Evolutionary conservation across 2,329 filamentous ascomycete species (phyloP).

Genomic region (Aspergillus fischeri): DNA sequence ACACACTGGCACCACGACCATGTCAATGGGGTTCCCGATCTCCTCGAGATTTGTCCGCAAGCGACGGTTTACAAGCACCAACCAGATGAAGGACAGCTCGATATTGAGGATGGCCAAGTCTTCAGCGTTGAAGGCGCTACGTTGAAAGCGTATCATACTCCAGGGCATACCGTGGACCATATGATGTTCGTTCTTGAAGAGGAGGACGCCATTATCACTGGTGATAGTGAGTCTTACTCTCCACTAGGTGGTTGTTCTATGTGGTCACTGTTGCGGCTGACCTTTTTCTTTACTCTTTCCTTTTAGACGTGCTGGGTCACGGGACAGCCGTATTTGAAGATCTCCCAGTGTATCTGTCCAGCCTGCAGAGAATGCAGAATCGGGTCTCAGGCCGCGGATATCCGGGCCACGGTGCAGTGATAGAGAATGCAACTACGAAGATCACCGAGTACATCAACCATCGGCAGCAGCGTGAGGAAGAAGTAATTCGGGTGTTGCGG

Average conservation of each 20-base stretch:
- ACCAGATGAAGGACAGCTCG: slow-evolving; percentile 48
- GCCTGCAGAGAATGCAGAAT: slow-evolving; percentile 64
- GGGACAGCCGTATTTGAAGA: slow-evolving; percentile 84
- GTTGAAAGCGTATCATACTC: slow-evolving; percentile 62
- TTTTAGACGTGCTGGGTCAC: slow-evolving; percentile 68
- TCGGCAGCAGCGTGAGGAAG: slow-evolving; percentile 71
- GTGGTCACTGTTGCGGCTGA: neutral
- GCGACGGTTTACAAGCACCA: slow-evolving; percentile 64
- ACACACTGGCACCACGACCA: slow-evolving; percentile 96
- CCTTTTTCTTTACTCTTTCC: neutral
- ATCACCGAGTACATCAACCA: slow-evolving; percentile 82
- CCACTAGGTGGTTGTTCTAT: neutral
- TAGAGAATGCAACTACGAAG: slow-evolving; percentile 67
- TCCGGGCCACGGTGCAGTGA: slow-evolving; percentile 78
- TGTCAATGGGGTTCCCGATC: slow-evolving; percentile 67
- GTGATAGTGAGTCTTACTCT: slow-evolving; percentile 56
- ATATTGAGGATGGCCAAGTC: slow-evolving; percentile 54
- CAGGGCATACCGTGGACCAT: slow-evolving; percentile 79
- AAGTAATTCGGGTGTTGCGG: slow-evolving; percentile 64
- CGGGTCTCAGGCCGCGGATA: slow-evolving; percentile 65
- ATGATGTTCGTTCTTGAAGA: slow-evolving; percentile 73
- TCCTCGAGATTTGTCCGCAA: slow-evolving; percentile 60
- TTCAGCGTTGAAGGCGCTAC: slow-evolving; percentile 55
- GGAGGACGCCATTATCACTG: slow-evolving; percentile 79
- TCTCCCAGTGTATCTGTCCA: slow-evolving; percentile 63